Conservation (phyloP, 768 basidiomycete genomes). For the Lentinus brumalis region DNA sequence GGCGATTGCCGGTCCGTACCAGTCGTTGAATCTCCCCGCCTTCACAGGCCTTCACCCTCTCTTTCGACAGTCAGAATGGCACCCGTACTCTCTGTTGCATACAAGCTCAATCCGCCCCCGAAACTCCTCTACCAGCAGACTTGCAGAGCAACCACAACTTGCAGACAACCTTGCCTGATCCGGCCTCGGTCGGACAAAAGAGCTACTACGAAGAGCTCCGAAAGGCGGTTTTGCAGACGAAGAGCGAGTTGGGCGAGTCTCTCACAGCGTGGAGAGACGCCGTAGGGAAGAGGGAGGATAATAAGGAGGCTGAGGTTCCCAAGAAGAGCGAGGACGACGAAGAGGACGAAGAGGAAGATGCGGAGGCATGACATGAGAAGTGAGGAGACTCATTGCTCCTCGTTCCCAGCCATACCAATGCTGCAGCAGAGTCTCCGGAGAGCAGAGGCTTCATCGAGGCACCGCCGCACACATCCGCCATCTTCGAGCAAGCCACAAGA, state of each 20-base stretch:
- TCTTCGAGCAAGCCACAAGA: too few species aligned
- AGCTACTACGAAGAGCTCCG: constrained; percentile 55
- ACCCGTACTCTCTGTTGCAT: constrained; percentile 40
- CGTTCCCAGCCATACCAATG: neutral
- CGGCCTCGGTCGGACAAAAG: constrained; percentile 22
- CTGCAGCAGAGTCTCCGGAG: neutral
- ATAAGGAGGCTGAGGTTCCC: constrained; percentile 53
- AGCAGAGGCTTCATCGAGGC: too few species aligned
- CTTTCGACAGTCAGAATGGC: constrained; percentile 3
- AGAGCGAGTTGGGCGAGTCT: constrained; percentile 59
- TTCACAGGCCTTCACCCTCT: neutral
- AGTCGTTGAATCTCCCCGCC: neutral
- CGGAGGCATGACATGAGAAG: constrained; percentile 15
- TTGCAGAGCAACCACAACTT: constrained; percentile 29
- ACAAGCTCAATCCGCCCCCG: constrained; percentile 47
- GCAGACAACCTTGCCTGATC: constrained; percentile 23
- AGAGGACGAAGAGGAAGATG: constrained; percentile 50
- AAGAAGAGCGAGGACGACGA: constrained; percentile 45
- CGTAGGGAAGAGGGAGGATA: constrained; percentile 63
- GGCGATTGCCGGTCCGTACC: constrained; percentile 24
- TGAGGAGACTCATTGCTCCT: neutral
- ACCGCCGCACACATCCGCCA: too few species aligned
- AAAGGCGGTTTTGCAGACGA: constrained; percentile 52
- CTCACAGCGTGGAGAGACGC: constrained; percentile 76
- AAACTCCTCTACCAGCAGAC: constrained; percentile 19